These are phyloP conservation scores for Boletus reticuloceps DNA, from an alignment of 768 basidiomycete genomes.

Conservation along the genomic window DNA sequence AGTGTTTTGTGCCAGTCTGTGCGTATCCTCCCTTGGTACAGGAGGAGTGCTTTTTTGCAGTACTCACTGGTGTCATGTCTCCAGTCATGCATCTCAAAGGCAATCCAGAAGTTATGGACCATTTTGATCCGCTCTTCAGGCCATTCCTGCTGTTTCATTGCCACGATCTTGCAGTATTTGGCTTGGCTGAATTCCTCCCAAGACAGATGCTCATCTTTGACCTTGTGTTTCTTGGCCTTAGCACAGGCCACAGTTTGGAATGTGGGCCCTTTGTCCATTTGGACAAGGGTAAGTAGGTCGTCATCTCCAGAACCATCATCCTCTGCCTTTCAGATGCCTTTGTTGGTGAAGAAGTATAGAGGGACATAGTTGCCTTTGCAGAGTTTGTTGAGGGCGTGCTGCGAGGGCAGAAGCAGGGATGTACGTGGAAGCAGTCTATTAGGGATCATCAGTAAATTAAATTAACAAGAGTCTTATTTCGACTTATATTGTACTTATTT, in stretches of 20 bases:
- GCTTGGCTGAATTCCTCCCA: neutral
- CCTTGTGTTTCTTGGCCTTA: neutral
- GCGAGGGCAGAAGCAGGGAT: neutral
- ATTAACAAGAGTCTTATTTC: too few species aligned
- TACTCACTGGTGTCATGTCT: neutral
- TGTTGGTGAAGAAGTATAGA: neutral
- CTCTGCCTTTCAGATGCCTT: neutral
- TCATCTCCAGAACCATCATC: neutral
- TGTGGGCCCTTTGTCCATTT: neutral
- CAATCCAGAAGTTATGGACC: neutral
- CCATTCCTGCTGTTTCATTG: neutral
- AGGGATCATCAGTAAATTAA: too few species aligned
- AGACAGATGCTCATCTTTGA: neutral
- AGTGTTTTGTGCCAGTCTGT: neutral
- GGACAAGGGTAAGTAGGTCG: neutral
- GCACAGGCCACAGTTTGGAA: neutral
- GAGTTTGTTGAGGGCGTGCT: neutral
- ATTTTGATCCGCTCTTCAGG: accelerated
- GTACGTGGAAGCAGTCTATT: neutral
- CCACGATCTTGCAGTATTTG: neutral
- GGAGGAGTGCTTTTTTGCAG: too few species aligned
- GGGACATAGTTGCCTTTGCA: neutral
- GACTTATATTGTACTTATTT: too few species aligned
- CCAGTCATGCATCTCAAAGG: neutral
- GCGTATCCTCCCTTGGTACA: too few species aligned